Conservation (phyloP, 1,284 basidiomycete species). For the Cryptococcus maquisensis region DNA sequence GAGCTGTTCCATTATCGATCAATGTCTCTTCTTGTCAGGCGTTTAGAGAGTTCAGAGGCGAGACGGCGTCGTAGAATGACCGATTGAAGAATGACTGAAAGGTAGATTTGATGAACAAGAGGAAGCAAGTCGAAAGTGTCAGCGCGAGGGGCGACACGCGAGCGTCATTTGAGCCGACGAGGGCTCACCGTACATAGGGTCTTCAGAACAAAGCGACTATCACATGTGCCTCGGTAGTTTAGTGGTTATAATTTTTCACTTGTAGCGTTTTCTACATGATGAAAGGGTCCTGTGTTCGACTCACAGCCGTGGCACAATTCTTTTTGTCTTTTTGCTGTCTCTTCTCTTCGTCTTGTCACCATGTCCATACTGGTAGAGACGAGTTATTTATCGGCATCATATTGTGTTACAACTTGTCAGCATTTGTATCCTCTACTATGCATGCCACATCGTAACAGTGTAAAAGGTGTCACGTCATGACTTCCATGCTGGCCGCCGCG, state of each 20-base stretch:
- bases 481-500: no score
- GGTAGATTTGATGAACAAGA: background rate
- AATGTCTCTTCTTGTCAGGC: background rate
- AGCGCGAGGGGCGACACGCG: constrained; percentile 1
- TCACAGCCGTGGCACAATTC: constrained; percentile 15
- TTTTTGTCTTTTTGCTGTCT: background rate
- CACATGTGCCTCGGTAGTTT: constrained; percentile 13
- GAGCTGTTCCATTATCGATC: constrained; percentile 8
- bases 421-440: background rate
- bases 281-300: constrained; percentile 21
- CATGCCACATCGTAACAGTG: background rate
- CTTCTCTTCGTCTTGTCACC: background rate
- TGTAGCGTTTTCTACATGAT: constrained; percentile 12
- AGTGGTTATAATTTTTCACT: constrained; percentile 25
- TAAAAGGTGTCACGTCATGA: no score
- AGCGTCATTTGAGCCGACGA: background rate
- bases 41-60: background rate
- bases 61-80: background rate
- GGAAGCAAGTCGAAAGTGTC: background rate
- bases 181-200: no score
- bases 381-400: background rate
- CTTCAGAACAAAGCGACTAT: background rate
- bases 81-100: background rate
- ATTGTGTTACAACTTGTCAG: background rate
- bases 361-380: background rate